These are phyloP conservation scores for Marasmius oreades DNA, from an alignment of 1,284 basidiomycete genomes.

Conservation along the genomic window DNA sequence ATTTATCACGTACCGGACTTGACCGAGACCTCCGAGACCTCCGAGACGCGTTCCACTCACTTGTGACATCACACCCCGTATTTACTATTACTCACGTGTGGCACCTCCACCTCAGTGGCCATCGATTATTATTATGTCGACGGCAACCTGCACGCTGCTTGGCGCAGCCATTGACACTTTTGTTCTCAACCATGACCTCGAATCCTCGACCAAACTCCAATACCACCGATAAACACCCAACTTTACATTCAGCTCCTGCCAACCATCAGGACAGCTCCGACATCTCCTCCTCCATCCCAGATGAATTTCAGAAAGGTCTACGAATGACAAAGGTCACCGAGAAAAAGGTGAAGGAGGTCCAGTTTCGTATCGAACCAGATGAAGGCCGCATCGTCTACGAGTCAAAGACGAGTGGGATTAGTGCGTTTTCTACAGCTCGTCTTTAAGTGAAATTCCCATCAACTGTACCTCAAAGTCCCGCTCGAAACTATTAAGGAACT, in stretches of 20 bases:
- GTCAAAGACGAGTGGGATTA: constrained; percentile 71
- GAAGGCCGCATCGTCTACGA: constrained; percentile 83
- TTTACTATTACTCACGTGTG: too few relatives aligned
- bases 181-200: background rate
- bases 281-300: constrained; percentile 2
- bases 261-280: background rate
- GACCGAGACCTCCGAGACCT: too few relatives aligned
- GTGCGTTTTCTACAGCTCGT: constrained; percentile 44
- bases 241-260: background rate
- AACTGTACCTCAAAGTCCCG: constrained; percentile 51
- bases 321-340: constrained; percentile 86
- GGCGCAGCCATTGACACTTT: background rate
- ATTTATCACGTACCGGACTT: too few relatives aligned
- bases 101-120: too few relatives aligned
- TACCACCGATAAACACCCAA: background rate
- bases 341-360: constrained; percentile 74
- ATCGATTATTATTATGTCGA: too few relatives aligned
- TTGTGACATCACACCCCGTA: too few relatives aligned
- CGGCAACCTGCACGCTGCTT: too few relatives aligned
- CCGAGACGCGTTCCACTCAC: too few relatives aligned
- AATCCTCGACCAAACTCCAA: background rate
- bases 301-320: constrained; percentile 8
- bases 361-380: constrained; percentile 77
- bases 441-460: constrained; percentile 5
- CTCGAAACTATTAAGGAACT: constrained; percentile 93